A percentile compares a stretch with the other conserved stretches of the same genome.
Evolutionary conservation across 2,329 filamentous ascomycete genomes (phyloP).

Genomic region (Sclerotinia trifoliorum): DNA sequence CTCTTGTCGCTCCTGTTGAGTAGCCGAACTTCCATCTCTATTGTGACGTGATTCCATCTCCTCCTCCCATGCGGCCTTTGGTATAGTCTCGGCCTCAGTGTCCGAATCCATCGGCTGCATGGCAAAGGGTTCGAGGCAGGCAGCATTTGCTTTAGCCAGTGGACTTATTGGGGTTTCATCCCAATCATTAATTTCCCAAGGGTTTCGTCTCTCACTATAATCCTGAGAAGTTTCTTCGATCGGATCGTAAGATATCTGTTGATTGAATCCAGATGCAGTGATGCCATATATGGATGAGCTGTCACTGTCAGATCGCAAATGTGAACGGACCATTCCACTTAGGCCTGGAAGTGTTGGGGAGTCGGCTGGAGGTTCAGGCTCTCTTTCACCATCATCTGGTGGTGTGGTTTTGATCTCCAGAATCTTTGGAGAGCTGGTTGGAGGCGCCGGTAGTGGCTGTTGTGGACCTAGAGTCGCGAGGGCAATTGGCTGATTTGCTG

Average conservation of each 20-base stretch:
- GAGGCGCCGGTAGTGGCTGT: slow-evolving; percentile 13
- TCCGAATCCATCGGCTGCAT: slow-evolving; percentile 27
- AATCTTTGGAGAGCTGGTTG: background rate
- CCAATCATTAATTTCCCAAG: slow-evolving; percentile 46
- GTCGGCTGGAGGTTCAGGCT: slow-evolving; percentile 46
- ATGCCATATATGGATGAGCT: slow-evolving; percentile 74
- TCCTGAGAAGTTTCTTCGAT: slow-evolving; percentile 37
- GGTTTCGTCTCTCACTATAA: slow-evolving; percentile 44
- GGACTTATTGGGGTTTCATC: slow-evolving; percentile 28
- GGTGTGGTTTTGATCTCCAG: slow-evolving; percentile 20
- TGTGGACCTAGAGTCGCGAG: background rate
- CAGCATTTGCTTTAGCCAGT: slow-evolving; percentile 24
- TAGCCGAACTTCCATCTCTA: slow-evolving; percentile 50
- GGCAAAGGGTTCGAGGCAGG: slow-evolving; percentile 24
- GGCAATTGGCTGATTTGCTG: slow-evolving; percentile 28
- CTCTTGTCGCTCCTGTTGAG: slow-evolving; percentile 60
- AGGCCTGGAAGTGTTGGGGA: slow-evolving; percentile 78
- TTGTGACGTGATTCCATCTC: slow-evolving; percentile 43
- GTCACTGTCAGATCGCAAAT: slow-evolving; percentile 78
- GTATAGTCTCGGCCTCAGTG: slow-evolving; percentile 20
- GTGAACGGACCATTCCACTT: slow-evolving; percentile 78
- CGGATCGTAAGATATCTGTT: slow-evolving; percentile 43
- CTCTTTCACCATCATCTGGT: slow-evolving; percentile 11
- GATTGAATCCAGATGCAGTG: slow-evolving; percentile 45
- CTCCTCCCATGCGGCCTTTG: slow-evolving; percentile 35